Conservation (phyloP, 352 stramenopile genomes). For the Phytophthora brassicae region DNA sequence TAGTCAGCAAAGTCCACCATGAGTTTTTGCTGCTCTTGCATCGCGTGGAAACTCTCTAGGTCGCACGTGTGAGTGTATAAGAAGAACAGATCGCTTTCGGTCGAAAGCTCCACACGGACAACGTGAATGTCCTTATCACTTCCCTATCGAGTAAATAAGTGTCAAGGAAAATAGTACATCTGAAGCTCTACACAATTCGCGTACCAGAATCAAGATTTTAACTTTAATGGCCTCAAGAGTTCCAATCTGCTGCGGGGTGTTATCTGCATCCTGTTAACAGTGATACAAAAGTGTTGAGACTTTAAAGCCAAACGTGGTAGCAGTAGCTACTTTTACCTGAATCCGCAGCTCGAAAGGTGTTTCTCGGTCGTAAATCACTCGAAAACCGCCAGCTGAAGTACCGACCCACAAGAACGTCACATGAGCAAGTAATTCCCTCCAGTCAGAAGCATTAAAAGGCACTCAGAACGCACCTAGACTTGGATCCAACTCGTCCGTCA, state of each 20-base stretch:
- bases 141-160: slow-evolving; percentile 42
- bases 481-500: slow-evolving; percentile 73
- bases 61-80: slow-evolving; percentile 92
- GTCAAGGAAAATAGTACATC: background rate
- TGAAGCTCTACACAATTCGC: background rate
- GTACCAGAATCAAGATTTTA: slow-evolving; percentile 91
- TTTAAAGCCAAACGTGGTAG: no score
- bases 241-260: slow-evolving; percentile 87
- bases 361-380: slow-evolving; percentile 91
- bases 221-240: slow-evolving; percentile 95
- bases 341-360: slow-evolving; percentile 91
- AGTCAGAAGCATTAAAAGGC: background rate
- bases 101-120: slow-evolving; percentile 91
- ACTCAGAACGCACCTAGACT: slow-evolving; percentile 53
- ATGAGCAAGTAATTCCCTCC: background rate
- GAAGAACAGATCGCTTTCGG: slow-evolving; percentile 94
- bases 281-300: no score
- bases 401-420: background rate
- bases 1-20: slow-evolving; percentile 96
- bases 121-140: slow-evolving; percentile 83
- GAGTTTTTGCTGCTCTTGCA: slow-evolving; percentile 95
- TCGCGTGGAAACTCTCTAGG: slow-evolving; percentile 81
- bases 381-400: slow-evolving; percentile 71
- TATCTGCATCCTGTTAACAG: slow-evolving; percentile 64
- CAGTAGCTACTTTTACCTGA: slow-evolving; percentile 45